Evolutionary conservation across 306 rosid species (phyloP), one percentile per base, ranked within the genome.

Genomic region (Prunus campanulata): DNA sequence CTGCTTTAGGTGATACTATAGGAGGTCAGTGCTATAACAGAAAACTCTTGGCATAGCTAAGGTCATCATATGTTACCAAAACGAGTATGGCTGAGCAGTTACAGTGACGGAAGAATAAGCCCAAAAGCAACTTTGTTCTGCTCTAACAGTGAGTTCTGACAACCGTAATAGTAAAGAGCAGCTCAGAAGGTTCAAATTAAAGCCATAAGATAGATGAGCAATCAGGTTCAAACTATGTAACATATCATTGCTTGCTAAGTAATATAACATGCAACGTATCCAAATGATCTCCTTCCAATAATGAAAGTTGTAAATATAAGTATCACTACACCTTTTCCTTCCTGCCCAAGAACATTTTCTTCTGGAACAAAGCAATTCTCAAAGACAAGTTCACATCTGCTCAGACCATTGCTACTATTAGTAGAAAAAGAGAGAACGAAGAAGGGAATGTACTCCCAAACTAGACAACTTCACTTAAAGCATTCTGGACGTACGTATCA

Each of bases 361-460:
- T 89, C 88, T 32, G 98, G 97, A 77, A 95, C 97, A 84, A 92
- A 95, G 92, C 97, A 92, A 79, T 92, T 92, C 81, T 95, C 98
- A 46, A 95, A 95, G 80, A 95, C 98, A 79, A 95, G 98, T 84
- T 95, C 98, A 79, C 97, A 95, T 86, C 97, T 95, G 93, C 75
- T 35, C 60, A 79, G 72, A 85, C 57, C 80, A 88, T 65, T 68
- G 70, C 82, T 66, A 78, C 8, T 68, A 67, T 89, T 72, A 90
- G 91, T 68, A 67, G 59, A 83, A 42, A 56, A 62, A 55, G 80
- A 42, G 49, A 46, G 30, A 51, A 68, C 35, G 27, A 27, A 71
- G 44, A 77, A 77, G 51, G 49, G 75, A 25, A 74, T 42, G 74
- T 49, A 71, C 51, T 78, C 35, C 22, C 19, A 50, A 57, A 27